Conservation (phyloP, 1,284 basidiomycete genomes). For the Pterulicium gracile region DNA sequence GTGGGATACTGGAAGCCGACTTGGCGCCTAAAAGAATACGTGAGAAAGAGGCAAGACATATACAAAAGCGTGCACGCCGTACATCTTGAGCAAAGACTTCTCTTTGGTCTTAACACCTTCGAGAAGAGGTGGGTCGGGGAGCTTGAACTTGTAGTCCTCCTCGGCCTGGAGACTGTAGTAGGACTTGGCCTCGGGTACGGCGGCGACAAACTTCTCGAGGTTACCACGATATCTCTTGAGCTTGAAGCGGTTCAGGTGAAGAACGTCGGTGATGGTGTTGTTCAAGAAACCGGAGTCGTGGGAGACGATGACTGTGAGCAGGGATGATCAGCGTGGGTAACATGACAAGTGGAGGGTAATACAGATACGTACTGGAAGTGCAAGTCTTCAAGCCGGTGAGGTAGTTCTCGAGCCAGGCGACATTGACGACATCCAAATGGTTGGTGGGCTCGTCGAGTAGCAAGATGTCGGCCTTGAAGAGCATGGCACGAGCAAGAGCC, state of each 20-base stretch:
- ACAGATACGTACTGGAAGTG: slow-evolving; percentile 69
- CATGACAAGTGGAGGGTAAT: slow-evolving; percentile 9
- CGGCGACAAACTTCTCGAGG: slow-evolving; percentile 91
- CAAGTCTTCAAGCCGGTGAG: slow-evolving; percentile 81
- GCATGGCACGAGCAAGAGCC: slow-evolving; percentile 94
- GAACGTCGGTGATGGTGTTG: slow-evolving; percentile 97
- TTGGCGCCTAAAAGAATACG: slow-evolving; percentile 44
- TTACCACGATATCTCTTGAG: slow-evolving; percentile 96
- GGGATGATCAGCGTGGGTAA: slow-evolving; percentile 12
- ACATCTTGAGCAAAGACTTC: slow-evolving; percentile 94
- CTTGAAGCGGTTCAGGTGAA: slow-evolving; percentile 99
- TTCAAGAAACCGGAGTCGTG: slow-evolving; percentile 99
- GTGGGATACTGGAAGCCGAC: slow-evolving; percentile 96
- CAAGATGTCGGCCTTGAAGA: slow-evolving; percentile 98
- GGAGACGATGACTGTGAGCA: slow-evolving; percentile 74
- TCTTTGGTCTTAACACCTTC: slow-evolving; percentile 99
- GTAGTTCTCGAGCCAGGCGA: slow-evolving; percentile 96
- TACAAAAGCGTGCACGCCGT: slow-evolving; percentile 6
- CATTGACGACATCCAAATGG: slow-evolving; percentile 95
- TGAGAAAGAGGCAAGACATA: neutral
- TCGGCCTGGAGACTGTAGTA: slow-evolving; percentile 93
- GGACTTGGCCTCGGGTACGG: slow-evolving; percentile 94
- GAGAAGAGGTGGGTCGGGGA: slow-evolving; percentile 90
- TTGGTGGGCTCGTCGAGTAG: slow-evolving; percentile 97
- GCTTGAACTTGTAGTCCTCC: slow-evolving; percentile 96